phyloP scores from a whole-genome alignment of 2,329 filamentous ascomycete genomes.

The Grosmannia huntii region DNA sequence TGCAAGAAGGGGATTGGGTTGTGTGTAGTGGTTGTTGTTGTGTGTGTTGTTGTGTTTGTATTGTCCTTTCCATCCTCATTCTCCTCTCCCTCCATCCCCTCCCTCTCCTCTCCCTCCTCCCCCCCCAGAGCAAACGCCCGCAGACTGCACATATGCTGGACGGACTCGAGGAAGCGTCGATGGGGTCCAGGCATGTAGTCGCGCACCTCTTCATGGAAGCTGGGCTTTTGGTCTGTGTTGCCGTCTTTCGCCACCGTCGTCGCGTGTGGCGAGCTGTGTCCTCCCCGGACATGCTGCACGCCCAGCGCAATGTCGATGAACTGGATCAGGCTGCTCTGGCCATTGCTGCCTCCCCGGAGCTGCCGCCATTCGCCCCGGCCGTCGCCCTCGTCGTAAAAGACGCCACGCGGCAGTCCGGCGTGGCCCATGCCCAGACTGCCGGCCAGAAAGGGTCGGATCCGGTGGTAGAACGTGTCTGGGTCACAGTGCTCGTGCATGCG shows the following conservation, averaged over 20 bases:
- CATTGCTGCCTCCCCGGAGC: slow-evolving; percentile 83
- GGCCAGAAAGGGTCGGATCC: slow-evolving; percentile 76
- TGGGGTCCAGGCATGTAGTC: slow-evolving; percentile 86
- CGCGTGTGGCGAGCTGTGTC: slow-evolving; percentile 15
- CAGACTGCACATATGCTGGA: slow-evolving; percentile 60
- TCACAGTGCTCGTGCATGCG: slow-evolving; percentile 87
- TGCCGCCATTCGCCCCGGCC: slow-evolving; percentile 57
- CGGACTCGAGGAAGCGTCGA: slow-evolving; percentile 60
- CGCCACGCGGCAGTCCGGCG: slow-evolving; percentile 68
- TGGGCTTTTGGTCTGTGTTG: neutral
- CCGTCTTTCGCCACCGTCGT: no score
- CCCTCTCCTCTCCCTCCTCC: slow-evolving; percentile 25
- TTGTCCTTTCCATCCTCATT: neutral
- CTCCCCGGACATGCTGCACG: slow-evolving; percentile 53
- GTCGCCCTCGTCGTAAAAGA: slow-evolving; percentile 69
- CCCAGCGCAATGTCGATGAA: slow-evolving; percentile 84
- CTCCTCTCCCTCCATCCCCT: slow-evolving; percentile 14
- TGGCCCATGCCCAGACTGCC: slow-evolving; percentile 87
- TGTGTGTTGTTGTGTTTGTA: neutral
- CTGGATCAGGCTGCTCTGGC: slow-evolving; percentile 83
- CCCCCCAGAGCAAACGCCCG: slow-evolving; percentile 48
- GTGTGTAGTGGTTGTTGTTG: no score
- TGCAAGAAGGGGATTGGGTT: slow-evolving; percentile 23
- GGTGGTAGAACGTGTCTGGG: slow-evolving; percentile 77
- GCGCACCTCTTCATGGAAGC: slow-evolving; percentile 55